These are phyloP conservation scores for Isatis lusitanica DNA, from an alignment of 441 rosid genomes.

Conservation along the genomic window DNA sequence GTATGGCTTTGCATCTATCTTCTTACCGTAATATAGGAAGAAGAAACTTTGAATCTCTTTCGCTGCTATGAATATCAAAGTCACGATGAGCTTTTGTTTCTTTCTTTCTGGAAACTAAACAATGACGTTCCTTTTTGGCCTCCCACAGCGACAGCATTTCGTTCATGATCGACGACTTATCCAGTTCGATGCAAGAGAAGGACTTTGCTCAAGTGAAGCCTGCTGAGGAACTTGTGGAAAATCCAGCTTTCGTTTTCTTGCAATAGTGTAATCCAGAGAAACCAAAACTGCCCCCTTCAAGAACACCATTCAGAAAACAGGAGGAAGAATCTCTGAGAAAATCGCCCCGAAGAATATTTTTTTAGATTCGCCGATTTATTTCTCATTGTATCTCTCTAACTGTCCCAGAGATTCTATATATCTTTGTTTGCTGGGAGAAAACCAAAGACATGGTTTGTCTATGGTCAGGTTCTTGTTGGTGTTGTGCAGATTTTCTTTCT, in stretches of 20 bases:
- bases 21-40: not conserved
- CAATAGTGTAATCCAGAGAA: slow-evolving; percentile 21
- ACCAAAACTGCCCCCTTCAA: slow-evolving; percentile 20
- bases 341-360: not conserved
- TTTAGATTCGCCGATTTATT: slow-evolving; percentile 19
- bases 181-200: slow-evolving; percentile 78
- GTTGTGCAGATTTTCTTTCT: not conserved
- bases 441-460: slow-evolving; percentile 4
- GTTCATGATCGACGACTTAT: slow-evolving; percentile 84
- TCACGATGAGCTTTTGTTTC: not conserved
- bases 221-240: slow-evolving; percentile 80
- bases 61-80: not conserved
- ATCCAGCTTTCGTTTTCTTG: slow-evolving; percentile 87
- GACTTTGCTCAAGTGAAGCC: slow-evolving; percentile 84
- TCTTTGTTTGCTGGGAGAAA: slow-evolving; percentile 9
- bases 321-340: slow-evolving; percentile 22
- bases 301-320: slow-evolving; percentile 8
- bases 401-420: not conserved
- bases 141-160: slow-evolving; percentile 59
- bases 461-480: slow-evolving; percentile 9
- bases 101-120: slow-evolving; percentile 7
- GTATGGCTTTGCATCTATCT: slow-evolving; percentile 5
- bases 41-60: not conserved
- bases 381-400: slow-evolving; percentile 11
- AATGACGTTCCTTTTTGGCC: not conserved